These are phyloP conservation scores for Tylopilus sp. DNA, from an alignment of 1,284 basidiomycete species.

Conservation along the genomic window DNA sequence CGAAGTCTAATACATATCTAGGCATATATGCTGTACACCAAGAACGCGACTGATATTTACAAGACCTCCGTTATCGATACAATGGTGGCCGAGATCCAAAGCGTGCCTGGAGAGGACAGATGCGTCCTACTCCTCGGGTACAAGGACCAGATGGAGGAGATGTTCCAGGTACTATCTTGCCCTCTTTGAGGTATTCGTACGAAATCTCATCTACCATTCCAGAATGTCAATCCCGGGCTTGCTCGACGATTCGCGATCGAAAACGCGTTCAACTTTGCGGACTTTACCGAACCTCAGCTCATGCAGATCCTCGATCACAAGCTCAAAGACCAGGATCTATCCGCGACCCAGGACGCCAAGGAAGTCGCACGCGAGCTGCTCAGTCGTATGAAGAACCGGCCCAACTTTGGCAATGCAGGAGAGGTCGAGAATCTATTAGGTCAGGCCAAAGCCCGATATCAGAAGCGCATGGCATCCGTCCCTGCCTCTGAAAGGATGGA, in stretches of 20 bases:
- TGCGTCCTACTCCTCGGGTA: conserved; percentile 76
- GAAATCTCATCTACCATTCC: conserved; percentile 5
- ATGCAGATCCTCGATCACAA: conserved; percentile 64
- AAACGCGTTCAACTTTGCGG: conserved; percentile 73
- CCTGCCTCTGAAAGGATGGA: conserved; percentile 48
- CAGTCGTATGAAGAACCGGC: conserved; percentile 60
- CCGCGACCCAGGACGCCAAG: conserved; percentile 67
- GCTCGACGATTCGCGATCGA: conserved; percentile 74
- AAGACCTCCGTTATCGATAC: conserved; percentile 79
- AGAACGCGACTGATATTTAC: conserved; percentile 56
- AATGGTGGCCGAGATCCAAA: conserved; percentile 78
- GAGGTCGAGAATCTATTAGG: conserved; percentile 74
- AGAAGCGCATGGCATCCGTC: conserved; percentile 53
- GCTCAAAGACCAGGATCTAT: conserved; percentile 65
- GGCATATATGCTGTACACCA: conserved; percentile 75
- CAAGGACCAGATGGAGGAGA: conserved; percentile 70
- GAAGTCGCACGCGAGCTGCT: conserved; percentile 64
- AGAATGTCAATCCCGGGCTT: conserved; percentile 78
- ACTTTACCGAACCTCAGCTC: conserved; percentile 67
- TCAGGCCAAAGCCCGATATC: conserved; percentile 62
- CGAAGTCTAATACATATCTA: conserved; percentile 33
- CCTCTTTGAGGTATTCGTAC: background rate
- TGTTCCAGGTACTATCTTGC: conserved; percentile 68
- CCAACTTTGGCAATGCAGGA: conserved; percentile 76
- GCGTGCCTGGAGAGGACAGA: conserved; percentile 72